Base-by-base conservation (phyloP, 805 yeast genomes). In the Lipomyces lipofer region DNA sequence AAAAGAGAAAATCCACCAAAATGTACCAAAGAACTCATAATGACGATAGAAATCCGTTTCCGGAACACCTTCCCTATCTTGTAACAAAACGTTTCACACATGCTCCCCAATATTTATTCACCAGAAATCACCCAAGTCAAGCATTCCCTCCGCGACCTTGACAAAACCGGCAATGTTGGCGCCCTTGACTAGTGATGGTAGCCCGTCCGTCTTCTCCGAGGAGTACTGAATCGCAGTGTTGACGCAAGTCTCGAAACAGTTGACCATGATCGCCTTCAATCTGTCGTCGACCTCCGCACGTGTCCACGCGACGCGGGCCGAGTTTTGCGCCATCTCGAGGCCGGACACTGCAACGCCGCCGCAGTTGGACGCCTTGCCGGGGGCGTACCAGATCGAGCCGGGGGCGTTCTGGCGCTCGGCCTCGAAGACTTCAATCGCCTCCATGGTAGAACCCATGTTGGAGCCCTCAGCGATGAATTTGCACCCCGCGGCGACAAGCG, bases 311-410 rank as follows among this genome's bases (percentile, higher is more conserved):
- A 84, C 82, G 80, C 97, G 87, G 73, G 86, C 95, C 56, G 97
- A 88, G 88, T 92, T 94, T 80, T 92, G 99, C 63, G 98, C 97
- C 99, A 92, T 94, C 81, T 92, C 99, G 65, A 92, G 82, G 71
- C 97, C 98, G 56, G 97, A 89, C 55, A 91, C 97, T 56, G 97
- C 96, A 67, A 92, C 99, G 84, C 99, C 99, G 78, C 98, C 99
- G 78, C 95, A 86, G 84, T 92, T 92, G 69, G 97, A 92, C 66
- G 97, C 97, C 83, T 92, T 92, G 77, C 97, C 98, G 72, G 97
- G 97, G 69, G 96, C 98, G 78, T 91, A 92, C 99, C 99, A 92
- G 75, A 90, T 88, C 59, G 82, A 77, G 30, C 56, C 59, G 47
- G 67, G 61, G 15, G 60, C 42, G 17, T 47, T 22, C 33, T 59